phyloP scores from a whole-genome alignment of 352 stramenopile genomes.

The Phytophthora cryptogea region DNA sequence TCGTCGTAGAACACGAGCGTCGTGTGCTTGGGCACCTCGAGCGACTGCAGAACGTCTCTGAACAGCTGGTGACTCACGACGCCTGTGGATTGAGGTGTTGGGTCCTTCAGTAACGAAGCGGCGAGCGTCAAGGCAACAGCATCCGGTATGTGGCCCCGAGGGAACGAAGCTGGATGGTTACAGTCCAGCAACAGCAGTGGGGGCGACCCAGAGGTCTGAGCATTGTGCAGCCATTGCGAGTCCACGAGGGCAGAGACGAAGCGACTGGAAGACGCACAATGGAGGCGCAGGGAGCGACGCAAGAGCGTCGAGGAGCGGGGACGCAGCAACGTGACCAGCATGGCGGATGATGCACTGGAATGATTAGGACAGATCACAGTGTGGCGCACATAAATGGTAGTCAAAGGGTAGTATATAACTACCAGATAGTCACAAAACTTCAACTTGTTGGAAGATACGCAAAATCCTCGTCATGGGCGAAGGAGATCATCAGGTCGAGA shows the following conservation, averaged over 20 bases:
- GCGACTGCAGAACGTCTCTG: slow-evolving; percentile 40
- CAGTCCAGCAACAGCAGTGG: slow-evolving; percentile 61
- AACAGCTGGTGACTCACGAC: slow-evolving; percentile 54
- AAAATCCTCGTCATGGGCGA: slow-evolving; percentile 5
- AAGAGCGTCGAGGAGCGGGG: not conserved
- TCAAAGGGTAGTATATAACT: no score
- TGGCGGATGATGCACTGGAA: not conserved
- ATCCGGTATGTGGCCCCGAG: slow-evolving; percentile 54
- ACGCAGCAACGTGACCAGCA: not conserved
- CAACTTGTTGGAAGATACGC: not conserved
- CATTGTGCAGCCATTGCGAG: slow-evolving; percentile 43
- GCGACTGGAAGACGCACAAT: not conserved
- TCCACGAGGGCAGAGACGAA: slow-evolving; percentile 45
- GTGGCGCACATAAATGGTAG: not conserved
- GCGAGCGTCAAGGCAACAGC: slow-evolving; percentile 49
- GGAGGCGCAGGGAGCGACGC: not conserved
- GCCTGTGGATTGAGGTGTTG: slow-evolving; percentile 44
- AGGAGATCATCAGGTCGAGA: not conserved
- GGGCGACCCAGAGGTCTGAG: slow-evolving; percentile 13
- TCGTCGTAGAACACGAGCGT: slow-evolving; percentile 86
- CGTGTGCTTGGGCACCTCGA: slow-evolving; percentile 50
- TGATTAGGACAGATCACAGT: not conserved
- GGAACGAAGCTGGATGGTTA: slow-evolving; percentile 55
- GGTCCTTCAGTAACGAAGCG: slow-evolving; percentile 57
- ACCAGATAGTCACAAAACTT: not conserved